These are phyloP conservation scores for Xylaria sp. DNA, from an alignment of 2,329 filamentous ascomycete species.

Conservation along the genomic window DNA sequence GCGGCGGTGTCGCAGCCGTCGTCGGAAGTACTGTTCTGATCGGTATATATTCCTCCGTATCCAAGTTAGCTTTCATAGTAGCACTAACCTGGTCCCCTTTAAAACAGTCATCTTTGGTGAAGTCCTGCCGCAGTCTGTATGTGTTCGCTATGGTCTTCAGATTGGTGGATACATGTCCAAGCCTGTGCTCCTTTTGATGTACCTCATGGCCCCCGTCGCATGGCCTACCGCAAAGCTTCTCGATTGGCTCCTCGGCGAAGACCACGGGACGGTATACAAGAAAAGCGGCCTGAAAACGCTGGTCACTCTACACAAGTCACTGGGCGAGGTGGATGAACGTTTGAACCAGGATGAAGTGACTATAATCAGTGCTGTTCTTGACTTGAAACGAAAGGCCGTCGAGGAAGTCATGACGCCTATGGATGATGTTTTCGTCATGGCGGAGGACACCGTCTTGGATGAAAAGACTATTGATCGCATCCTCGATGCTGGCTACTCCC, in stretches of 20 bases:
- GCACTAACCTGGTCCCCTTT: conserved; percentile 26
- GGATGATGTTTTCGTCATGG: conserved; percentile 95
- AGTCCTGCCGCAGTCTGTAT: conserved; percentile 92
- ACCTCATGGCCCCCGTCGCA: conserved; percentile 82
- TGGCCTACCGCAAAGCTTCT: conserved; percentile 96
- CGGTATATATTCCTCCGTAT: conserved; percentile 58
- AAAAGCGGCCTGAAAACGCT: conserved; percentile 96
- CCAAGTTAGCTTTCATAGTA: neutral
- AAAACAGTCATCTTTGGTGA: conserved; percentile 91
- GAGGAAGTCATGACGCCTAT: conserved; percentile 98
- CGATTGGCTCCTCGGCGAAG: conserved; percentile 88
- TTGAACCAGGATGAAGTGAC: conserved; percentile 97
- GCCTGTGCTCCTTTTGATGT: conserved; percentile 87
- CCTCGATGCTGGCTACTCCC: conserved; percentile 88
- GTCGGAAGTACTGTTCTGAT: conserved; percentile 92
- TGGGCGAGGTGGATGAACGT: conserved; percentile 84
- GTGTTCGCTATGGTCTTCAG: conserved; percentile 91
- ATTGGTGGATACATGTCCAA: conserved; percentile 95
- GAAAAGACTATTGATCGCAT: conserved; percentile 95
- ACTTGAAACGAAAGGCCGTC: conserved; percentile 94
- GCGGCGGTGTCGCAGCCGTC: conserved; percentile 92
- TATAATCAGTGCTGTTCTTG: conserved; percentile 95
- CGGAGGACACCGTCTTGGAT: conserved; percentile 90
- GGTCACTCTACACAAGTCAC: conserved; percentile 89
- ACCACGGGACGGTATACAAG: conserved; percentile 96